These are phyloP conservation scores for Leccinellum rugosiceps DNA, from an alignment of 768 basidiomycete genomes.

Conservation along the genomic window DNA sequence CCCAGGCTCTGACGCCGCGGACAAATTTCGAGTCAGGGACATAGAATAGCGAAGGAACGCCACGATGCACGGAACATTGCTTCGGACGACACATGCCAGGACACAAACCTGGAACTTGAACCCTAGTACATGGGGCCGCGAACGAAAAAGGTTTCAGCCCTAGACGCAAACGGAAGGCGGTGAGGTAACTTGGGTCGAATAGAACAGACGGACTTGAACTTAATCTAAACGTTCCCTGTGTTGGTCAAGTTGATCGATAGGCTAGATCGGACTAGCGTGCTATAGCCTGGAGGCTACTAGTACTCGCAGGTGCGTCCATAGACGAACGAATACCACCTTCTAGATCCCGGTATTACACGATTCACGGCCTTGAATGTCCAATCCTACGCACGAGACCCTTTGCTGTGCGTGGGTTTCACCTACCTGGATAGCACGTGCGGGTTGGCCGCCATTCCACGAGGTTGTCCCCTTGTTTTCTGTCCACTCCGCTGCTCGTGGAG, in stretches of 20 bases:
- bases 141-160: neutral
- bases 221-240: neutral
- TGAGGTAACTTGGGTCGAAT: neutral
- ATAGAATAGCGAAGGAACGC: conserved; percentile 4
- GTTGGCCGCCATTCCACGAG: too few relatives aligned
- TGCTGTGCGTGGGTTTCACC: neutral
- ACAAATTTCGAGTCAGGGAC: neutral
- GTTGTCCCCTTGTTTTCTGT: neutral
- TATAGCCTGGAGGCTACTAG: neutral
- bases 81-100: neutral
- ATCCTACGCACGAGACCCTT: neutral
- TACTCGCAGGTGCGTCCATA: neutral
- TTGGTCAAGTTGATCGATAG: neutral
- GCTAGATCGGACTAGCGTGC: neutral
- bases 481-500: neutral
- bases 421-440: neutral
- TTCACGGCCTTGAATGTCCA: neutral
- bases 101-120: neutral
- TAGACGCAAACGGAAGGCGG: conserved; percentile 1
- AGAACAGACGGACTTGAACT: neutral
- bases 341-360: neutral
- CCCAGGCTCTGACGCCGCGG: neutral
- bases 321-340: conserved; percentile 1
- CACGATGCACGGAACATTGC: conserved; percentile 2
- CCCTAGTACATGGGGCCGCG: neutral